A percentile compares a stretch with the other conserved stretches of the same genome.
These are phyloP conservation scores for Edaphochlamys debaryana DNA, from an alignment of 139 green algal genomes.

Conservation along the genomic window DNA sequence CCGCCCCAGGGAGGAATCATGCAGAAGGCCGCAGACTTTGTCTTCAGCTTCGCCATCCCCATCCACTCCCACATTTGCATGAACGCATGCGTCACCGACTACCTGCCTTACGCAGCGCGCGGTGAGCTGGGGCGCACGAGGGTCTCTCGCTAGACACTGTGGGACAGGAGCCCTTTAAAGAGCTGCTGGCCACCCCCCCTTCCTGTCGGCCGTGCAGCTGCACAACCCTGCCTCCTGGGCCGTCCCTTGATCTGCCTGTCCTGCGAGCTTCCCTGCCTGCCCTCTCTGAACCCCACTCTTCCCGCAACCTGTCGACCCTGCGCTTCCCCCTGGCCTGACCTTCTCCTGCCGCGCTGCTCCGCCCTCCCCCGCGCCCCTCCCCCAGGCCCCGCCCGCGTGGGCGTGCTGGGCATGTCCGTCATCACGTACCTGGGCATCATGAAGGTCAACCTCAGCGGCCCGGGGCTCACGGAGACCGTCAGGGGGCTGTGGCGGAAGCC, in stretches of 20 bases:
- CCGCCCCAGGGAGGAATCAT: conserved; percentile 52
- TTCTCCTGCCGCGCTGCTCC: too few species aligned
- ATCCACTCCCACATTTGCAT: conserved; percentile 80
- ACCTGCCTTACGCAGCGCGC: conserved; percentile 69
- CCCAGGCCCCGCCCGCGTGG: conserved; percentile 63
- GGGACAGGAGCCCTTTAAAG: too few species aligned
- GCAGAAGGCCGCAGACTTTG: conserved; percentile 62
- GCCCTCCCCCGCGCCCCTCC: too few species aligned
- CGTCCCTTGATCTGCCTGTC: too few species aligned
- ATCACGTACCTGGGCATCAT: conserved; percentile 74
- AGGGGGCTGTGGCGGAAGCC: conserved; percentile 34
- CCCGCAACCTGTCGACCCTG: too few species aligned
- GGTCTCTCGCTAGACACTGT: too few species aligned
- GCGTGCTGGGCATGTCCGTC: conserved; percentile 64
- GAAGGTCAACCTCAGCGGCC: conserved; percentile 77
- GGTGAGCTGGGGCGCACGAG: conserved; percentile 42
- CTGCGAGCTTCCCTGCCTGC: too few species aligned
- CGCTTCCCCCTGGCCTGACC: too few species aligned
- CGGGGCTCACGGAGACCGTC: conserved; percentile 67
- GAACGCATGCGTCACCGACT: conserved; percentile 83
- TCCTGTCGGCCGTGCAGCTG: too few species aligned
- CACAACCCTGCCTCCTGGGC: too few species aligned
- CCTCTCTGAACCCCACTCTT: too few species aligned
- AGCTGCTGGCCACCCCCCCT: too few species aligned
- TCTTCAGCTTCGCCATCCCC: conserved; percentile 67